phyloP scores from a whole-genome alignment of 805 yeast species.

The Jamesozyma spencerorum region DNA sequence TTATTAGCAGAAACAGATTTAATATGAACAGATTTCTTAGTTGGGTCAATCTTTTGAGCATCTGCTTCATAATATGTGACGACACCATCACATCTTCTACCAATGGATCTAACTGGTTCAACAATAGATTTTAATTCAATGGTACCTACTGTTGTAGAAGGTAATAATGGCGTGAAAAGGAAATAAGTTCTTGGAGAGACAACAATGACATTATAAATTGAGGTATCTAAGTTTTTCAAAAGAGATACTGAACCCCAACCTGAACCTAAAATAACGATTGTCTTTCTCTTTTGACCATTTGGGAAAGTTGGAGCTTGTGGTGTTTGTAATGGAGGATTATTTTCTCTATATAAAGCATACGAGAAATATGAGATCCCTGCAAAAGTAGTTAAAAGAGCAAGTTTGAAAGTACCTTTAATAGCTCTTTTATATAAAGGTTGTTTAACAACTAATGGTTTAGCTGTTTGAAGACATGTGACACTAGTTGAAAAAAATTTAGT shows the following conservation, averaged over 20 bases:
- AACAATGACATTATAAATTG: constrained; percentile 78
- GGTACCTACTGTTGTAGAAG: constrained; percentile 92
- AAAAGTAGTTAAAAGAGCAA: constrained; percentile 35
- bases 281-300: constrained; percentile 36
- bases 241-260: constrained; percentile 94
- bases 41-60: constrained; percentile 75
- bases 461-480: neutral
- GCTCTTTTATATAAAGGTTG: constrained; percentile 10
- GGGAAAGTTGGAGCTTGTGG: constrained; percentile 50
- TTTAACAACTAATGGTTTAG: neutral
- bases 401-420: constrained; percentile 29
- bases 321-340: constrained; percentile 49
- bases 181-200: constrained; percentile 94
- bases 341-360: constrained; percentile 54
- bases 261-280: constrained; percentile 64
- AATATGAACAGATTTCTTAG: constrained; percentile 52
- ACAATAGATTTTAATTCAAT: constrained; percentile 83
- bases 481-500: constrained; percentile 1
- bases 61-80: constrained; percentile 83
- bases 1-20: constrained; percentile 38
- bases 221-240: constrained; percentile 74
- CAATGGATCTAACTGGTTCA: constrained; percentile 84
- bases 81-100: constrained; percentile 70
- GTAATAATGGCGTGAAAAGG: constrained; percentile 90
- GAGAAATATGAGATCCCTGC: constrained; percentile 50